Evolutionary conservation across 805 yeast species (phyloP).

Genomic region (Nakazawaea wyomingensis): DNA sequence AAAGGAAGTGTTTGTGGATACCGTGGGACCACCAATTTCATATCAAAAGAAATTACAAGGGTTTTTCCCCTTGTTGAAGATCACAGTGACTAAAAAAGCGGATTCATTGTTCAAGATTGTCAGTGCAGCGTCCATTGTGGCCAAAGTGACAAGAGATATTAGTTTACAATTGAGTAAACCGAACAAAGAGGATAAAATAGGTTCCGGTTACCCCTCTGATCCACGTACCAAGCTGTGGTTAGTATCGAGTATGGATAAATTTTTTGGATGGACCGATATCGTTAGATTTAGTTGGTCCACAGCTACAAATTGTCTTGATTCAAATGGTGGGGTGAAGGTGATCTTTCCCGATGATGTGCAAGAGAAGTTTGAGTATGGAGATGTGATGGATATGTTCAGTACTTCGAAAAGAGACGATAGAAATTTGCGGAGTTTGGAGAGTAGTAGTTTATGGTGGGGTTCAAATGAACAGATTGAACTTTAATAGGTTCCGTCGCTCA

Average conservation of each 20-base stretch:
- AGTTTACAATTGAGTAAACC: conserved; percentile 35
- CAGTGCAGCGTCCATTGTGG: conserved; percentile 91
- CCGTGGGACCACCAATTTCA: conserved; percentile 91
- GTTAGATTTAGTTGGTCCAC: conserved; percentile 95
- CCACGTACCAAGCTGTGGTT: conserved; percentile 84
- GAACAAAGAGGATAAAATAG: conserved; percentile 42
- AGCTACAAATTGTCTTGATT: conserved; percentile 63
- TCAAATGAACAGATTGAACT: conserved; percentile 6
- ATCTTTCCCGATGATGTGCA: conserved; percentile 54
- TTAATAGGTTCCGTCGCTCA: too few species aligned
- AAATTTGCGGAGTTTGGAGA: conserved; percentile 4
- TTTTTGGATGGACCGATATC: conserved; percentile 82
- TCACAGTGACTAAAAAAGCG: conserved; percentile 91
- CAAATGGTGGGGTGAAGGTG: conserved; percentile 46
- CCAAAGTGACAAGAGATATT: conserved; percentile 90
- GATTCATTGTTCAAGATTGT: conserved; percentile 91
- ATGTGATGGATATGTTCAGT: conserved; percentile 7
- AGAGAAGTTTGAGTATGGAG: conserved; percentile 11
- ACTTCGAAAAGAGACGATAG: conserved; percentile 2
- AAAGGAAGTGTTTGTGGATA: conserved; percentile 79
- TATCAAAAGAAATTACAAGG: conserved; percentile 72
- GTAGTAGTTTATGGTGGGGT: conserved; percentile 14
- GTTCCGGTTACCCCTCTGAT: conserved; percentile 95
- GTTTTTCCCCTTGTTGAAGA: conserved; percentile 62
- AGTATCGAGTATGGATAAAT: conserved; percentile 49